These are phyloP conservation scores for Fagus sylvatica DNA, from an alignment of 306 rosid genomes.

Conservation along the genomic window DNA sequence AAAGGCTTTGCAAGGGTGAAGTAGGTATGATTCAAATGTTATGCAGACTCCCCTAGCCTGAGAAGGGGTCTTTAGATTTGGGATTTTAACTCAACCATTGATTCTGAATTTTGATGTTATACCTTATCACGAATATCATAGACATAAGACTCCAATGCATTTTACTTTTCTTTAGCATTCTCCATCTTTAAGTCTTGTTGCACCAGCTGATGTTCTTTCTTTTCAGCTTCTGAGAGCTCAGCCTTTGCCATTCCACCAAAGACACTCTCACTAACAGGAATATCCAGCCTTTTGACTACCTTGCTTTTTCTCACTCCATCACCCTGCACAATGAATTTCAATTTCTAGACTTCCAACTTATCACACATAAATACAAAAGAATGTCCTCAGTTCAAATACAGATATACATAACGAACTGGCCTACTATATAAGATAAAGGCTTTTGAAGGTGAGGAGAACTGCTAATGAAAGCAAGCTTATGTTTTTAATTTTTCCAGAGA, in stretches of 20 bases:
- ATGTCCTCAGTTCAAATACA: neutral
- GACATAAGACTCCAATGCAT: constrained; percentile 3
- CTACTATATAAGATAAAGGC: neutral
- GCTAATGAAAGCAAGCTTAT: neutral
- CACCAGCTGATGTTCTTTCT: neutral
- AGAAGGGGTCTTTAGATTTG: neutral
- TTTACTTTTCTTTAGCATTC: neutral
- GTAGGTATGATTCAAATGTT: neutral
- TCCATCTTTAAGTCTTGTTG: constrained; percentile 11
- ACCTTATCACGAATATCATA: constrained; percentile 4
- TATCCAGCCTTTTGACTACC: neutral
- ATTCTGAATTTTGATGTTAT: neutral
- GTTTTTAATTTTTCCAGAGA: neutral
- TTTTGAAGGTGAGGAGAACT: neutral
- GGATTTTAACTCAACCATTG: neutral
- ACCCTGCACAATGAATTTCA: neutral
- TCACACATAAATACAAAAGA: neutral
- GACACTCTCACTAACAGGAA: neutral
- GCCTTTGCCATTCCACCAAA: neutral
- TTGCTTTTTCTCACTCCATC: neutral
- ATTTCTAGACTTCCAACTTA: neutral
- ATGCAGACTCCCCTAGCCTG: neutral
- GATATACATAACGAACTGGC: neutral
- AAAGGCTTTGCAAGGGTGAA: neutral
- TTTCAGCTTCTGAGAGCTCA: neutral